Base-by-base conservation (phyloP, 495 filamentous ascomycete species). In the Aspergillus coremiiformis region DNA sequence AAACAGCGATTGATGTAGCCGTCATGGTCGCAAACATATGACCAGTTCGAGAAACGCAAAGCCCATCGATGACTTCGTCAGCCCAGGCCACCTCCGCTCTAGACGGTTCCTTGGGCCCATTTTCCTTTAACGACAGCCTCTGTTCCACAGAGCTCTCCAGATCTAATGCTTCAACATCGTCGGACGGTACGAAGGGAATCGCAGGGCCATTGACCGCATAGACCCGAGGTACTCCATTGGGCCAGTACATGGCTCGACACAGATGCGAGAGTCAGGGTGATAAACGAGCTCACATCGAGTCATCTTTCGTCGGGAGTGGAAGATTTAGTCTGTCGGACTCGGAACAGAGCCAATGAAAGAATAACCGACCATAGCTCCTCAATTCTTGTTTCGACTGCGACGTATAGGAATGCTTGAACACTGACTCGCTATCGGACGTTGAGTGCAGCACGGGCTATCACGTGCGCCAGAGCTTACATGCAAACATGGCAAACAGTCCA, bases 11-110 rank as follows among this genome's bases (percentile, higher is more conserved):
- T 4, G 85, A 85, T 7, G 85, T 85, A 5, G 78, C 68, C 1
- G 93, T 96, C 61, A 97, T 87, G 12, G 87, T 89, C 43, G 86
- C 87, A 72, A 99, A 96, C 51, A 96, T 71, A 63, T 88, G 83
- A 8, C 93, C 94, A 53, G 78, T 84, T 33, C 93, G 82, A 3
- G 90, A 88, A 8, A 90, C 80, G 51, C 81, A 83, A 27, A 96
- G 77, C 15, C 84, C 86, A 52, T 86, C 71, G 44, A 96, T 84
- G 51, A 79, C 72, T 61, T 84, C 77, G 52, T 78, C 74, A 33
- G 67, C 67, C 73, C 73, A 74, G 30, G 55, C 66, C 59, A 54
- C 55, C 56, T 61, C 59, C 52, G 60, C 37, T 14, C 55, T 42
- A n/a, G 66, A 21, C 37, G 57, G 47, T 39, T 58, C 23, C 33